Evolutionary conservation across 371 early-diverging fungal species (phyloP).

Genomic region (Syncephalastrum contaminatum): DNA sequence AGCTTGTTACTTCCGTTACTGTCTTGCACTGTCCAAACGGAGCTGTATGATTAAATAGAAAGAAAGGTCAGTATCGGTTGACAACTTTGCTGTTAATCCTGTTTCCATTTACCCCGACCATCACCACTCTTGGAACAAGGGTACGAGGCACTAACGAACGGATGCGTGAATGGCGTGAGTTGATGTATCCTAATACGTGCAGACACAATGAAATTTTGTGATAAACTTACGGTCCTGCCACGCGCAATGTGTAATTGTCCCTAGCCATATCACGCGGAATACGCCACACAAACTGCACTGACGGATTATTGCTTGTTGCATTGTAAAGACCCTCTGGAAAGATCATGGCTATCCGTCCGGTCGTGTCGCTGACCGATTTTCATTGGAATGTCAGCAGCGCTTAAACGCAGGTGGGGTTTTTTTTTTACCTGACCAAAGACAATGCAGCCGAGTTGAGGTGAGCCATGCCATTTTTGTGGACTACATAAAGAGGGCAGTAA

Average conservation of each 20-base stretch:
- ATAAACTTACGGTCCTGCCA: constrained; percentile 35
- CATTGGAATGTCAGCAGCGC: constrained; percentile 7
- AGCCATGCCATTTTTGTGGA: constrained; percentile 40
- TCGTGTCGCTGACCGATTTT: constrained; percentile 19
- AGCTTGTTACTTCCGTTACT: neutral
- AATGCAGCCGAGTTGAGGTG: constrained; percentile 24
- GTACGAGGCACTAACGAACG: constrained; percentile 22
- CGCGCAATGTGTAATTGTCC: constrained; percentile 26
- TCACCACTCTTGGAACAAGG: constrained; percentile 29
- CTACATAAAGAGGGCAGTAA: constrained; percentile 13
- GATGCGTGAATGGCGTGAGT: neutral
- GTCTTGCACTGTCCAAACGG: neutral
- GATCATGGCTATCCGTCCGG: constrained; percentile 10
- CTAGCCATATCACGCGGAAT: constrained; percentile 26
- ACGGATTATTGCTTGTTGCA: neutral
- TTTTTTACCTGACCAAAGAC: constrained; percentile 7
- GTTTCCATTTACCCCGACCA: constrained; percentile 24
- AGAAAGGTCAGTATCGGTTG: no score
- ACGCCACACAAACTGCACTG: constrained; percentile 21
- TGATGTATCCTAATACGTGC: neutral
- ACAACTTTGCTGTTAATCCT: no score
- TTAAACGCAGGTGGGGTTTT: no score
- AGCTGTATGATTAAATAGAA: no score
- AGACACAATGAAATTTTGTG: neutral
- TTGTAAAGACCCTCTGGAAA: neutral